phyloP scores from a whole-genome alignment of 2,329 filamentous ascomycete genomes.

The Fusarium pseudoanthophilum region DNA sequence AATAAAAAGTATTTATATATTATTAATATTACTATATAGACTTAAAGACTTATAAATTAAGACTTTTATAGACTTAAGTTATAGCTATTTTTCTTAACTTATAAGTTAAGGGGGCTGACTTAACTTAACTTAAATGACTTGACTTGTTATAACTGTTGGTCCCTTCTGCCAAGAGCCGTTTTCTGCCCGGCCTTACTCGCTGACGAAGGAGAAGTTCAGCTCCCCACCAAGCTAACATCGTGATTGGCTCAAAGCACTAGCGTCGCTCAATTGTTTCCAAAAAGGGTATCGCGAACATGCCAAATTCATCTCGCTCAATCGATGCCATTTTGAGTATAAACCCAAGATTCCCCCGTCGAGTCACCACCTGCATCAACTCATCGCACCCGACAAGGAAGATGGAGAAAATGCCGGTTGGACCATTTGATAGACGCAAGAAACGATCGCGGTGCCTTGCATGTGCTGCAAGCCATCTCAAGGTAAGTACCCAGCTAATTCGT shows the following conservation, averaged over 20 bases:
- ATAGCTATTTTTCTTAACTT: too few species aligned
- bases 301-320: conserved; percentile 26
- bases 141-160: too few species aligned
- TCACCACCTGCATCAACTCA: not conserved
- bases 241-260: conserved; percentile 31
- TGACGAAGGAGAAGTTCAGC: conserved; percentile 2
- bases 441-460: conserved; percentile 48
- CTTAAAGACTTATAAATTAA: too few species aligned
- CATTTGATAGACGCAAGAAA: conserved; percentile 49
- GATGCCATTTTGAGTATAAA: conserved; percentile 34
- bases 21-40: too few species aligned
- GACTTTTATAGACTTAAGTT: too few species aligned
- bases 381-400: not conserved
- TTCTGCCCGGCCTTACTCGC: too few species aligned
- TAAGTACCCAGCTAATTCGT: conserved; percentile 5
- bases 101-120: too few species aligned
- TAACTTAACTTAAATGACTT: too few species aligned
- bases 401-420: conserved; percentile 45
- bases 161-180: not conserved
- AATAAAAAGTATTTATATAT: too few species aligned
- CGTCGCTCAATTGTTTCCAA: conserved; percentile 38
- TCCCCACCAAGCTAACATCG: fast-evolving
- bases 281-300: conserved; percentile 20
- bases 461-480: conserved; percentile 49
- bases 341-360: not conserved